Conservation (phyloP, 169 alveolate species). For the Cyclospora cayetanensis region DNA sequence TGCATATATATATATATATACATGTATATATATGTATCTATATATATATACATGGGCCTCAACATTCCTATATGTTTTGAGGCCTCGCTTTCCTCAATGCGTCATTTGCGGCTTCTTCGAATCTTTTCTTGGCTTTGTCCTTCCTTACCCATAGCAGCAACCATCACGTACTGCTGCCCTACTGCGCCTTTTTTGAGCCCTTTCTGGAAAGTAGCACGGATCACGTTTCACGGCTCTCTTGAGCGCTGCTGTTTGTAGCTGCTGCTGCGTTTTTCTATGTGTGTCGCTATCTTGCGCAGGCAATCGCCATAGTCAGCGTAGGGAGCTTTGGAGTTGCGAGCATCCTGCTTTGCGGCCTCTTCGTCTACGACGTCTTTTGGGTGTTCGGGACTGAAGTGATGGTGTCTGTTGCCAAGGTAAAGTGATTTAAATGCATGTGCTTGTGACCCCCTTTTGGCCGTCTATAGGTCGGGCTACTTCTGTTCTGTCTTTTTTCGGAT, state of each 20-base stretch:
- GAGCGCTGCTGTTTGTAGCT: not conserved
- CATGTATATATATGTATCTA: not conserved
- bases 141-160: too few relatives aligned
- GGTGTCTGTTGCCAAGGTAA: constrained; percentile 93
- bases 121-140: too few relatives aligned
- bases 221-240: too few relatives aligned
- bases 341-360: constrained; percentile 87
- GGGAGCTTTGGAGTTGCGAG: constrained; percentile 90
- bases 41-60: not conserved
- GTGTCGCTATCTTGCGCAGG: constrained; percentile 70
- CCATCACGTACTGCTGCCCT: too few relatives aligned
- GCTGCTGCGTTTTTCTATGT: not conserved
- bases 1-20: not conserved
- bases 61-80: not conserved
- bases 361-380: constrained; percentile 94
- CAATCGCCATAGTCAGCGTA: constrained; percentile 87
- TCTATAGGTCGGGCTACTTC: not conserved
- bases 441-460: not conserved
- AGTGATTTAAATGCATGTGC: not conserved
- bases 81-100: not conserved
- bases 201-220: too few relatives aligned
- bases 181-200: too few relatives aligned
- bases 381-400: constrained; percentile 96
- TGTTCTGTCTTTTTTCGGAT: not conserved
- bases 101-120: too few relatives aligned